A percentile compares a stretch with the other conserved stretches of the same genome.
These are phyloP conservation scores for Begonia loranthoides DNA, from an alignment of 306 rosid genomes.

Conservation along the genomic window DNA sequence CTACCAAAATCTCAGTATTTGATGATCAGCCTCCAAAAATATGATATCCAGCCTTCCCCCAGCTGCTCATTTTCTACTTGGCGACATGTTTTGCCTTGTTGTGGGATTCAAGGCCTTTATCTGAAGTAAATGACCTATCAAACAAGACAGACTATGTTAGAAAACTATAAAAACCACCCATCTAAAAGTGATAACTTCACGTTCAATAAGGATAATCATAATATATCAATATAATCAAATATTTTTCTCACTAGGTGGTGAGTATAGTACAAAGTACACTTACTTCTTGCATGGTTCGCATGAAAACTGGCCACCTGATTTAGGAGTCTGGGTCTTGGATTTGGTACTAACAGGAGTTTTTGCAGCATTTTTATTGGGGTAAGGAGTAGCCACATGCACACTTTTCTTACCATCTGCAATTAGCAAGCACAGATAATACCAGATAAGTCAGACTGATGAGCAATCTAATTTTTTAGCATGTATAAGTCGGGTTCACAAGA, in stretches of 20 bases:
- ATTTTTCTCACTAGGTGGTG: too few relatives aligned
- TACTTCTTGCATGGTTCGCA: slow-evolving; percentile 67
- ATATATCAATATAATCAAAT: too few relatives aligned
- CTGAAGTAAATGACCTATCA: neutral
- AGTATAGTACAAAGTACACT: slow-evolving; percentile 1
- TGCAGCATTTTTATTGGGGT: slow-evolving; percentile 46
- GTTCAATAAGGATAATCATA: too few relatives aligned
- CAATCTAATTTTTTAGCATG: too few relatives aligned
- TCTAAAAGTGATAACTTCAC: too few relatives aligned
- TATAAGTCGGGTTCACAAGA: too few relatives aligned
- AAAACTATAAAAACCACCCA: too few relatives aligned
- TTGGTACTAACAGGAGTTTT: slow-evolving; percentile 26
- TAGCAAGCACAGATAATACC: neutral
- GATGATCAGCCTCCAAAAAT: neutral
- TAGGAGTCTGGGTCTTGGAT: slow-evolving; percentile 34
- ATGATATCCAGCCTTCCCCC: neutral
- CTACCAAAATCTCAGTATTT: neutral
- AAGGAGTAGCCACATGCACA: slow-evolving; percentile 54
- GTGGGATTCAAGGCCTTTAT: neutral
- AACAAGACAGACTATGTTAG: too few relatives aligned
- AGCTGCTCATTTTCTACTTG: neutral
- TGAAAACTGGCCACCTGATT: slow-evolving; percentile 37
- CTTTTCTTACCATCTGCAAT: slow-evolving; percentile 48
- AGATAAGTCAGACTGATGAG: too few relatives aligned
- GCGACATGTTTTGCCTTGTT: neutral